phyloP scores from a whole-genome alignment of 306 rosid species.

The Sechiopsis laciniata region DNA sequence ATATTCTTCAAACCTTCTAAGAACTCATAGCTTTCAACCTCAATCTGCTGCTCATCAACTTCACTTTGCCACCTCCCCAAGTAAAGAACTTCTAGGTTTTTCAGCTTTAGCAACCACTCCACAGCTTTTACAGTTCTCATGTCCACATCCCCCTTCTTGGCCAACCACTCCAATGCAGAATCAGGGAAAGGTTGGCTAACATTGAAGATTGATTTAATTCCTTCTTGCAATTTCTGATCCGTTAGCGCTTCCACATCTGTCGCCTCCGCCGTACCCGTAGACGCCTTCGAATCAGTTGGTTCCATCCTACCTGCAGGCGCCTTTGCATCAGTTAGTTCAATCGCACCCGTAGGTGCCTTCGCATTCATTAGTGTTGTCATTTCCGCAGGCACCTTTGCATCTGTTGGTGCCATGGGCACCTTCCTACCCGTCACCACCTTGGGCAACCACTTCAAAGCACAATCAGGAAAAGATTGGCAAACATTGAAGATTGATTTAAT shows the following conservation, averaged over 20 bases:
- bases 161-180: constrained; percentile 16
- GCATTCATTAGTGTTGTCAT: too few relatives aligned
- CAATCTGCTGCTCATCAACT: constrained; percentile 23
- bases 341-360: too few relatives aligned
- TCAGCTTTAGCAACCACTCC: constrained; percentile 28
- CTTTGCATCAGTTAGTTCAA: too few relatives aligned
- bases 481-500: constrained; percentile 30
- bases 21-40: constrained; percentile 21
- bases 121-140: constrained; percentile 8
- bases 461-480: constrained; percentile 27
- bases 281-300: too few relatives aligned
- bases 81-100: constrained; percentile 27
- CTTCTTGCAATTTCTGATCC: neutral
- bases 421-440: neutral
- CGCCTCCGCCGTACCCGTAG: neutral
- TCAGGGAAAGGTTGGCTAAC: constrained; percentile 31
- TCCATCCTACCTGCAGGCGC: too few relatives aligned
- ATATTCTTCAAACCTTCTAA: constrained; percentile 19
- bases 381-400: neutral
- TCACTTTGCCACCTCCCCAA: constrained; percentile 34
- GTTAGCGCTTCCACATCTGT: neutral
- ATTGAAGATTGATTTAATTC: constrained; percentile 26
- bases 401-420: too few relatives aligned
- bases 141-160: constrained; percentile 2
- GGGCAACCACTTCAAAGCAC: constrained; percentile 6